Percentiles rank a stretch among this genome's conserved stretches.
phyloP scores from a whole-genome alignment of 768 basidiomycete genomes.

The Lentinula aciculospora region DNA sequence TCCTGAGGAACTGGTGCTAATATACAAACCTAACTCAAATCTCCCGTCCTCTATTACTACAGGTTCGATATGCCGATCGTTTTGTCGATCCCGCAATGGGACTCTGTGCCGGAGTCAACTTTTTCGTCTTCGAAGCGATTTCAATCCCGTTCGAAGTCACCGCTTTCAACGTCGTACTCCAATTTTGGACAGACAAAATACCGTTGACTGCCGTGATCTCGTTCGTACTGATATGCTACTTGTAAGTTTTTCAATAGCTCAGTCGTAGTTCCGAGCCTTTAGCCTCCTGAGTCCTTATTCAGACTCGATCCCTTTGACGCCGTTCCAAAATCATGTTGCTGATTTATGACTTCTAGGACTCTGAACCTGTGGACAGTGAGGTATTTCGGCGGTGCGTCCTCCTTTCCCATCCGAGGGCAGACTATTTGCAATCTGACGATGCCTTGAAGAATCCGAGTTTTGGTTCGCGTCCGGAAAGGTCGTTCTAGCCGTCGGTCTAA shows the following conservation, averaged over 20 bases:
- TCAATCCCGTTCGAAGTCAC: conserved; percentile 46
- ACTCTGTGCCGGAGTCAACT: conserved; percentile 52
- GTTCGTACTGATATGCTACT: conserved; percentile 35
- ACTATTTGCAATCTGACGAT: too few relatives aligned
- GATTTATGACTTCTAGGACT: conserved; percentile 19
- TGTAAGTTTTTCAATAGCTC: conserved; percentile 22
- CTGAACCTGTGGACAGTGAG: conserved; percentile 44
- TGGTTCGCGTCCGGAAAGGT: conserved; percentile 51
- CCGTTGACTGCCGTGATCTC: conserved; percentile 38
- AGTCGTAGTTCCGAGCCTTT: not conserved
- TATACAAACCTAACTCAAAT: not conserved
- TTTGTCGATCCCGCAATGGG: conserved; percentile 56
- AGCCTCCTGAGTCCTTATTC: too few relatives aligned
- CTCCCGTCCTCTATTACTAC: not conserved
- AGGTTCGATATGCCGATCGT: conserved; percentile 55
- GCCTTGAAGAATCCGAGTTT: conserved; percentile 57
- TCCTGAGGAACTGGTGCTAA: too few relatives aligned
- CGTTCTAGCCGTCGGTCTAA: conserved; percentile 39
- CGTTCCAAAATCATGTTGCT: too few relatives aligned
- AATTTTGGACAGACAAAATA: conserved; percentile 50
- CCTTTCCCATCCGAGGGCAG: too few relatives aligned
- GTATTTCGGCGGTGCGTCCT: conserved; percentile 50
- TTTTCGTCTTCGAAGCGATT: conserved; percentile 45
- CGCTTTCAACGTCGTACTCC: conserved; percentile 46
- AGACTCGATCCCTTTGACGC: too few relatives aligned